These are phyloP conservation scores for Populus nigra DNA, from an alignment of 345 rosid species.

Conservation along the genomic window DNA sequence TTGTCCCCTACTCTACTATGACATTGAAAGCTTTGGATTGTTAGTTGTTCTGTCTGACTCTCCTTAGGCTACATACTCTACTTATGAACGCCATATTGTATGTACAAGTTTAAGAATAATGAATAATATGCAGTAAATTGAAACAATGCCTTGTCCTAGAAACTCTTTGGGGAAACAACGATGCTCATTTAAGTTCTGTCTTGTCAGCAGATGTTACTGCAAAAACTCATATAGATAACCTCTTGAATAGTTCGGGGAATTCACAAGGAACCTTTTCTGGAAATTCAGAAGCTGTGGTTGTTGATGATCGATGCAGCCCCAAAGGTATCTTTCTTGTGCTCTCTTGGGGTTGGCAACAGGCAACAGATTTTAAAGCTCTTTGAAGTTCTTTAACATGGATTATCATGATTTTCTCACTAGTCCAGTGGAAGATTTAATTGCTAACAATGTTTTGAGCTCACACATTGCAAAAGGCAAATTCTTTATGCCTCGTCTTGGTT, in stretches of 20 bases:
- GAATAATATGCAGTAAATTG: background rate
- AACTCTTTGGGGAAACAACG: background rate
- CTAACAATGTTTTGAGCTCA: background rate
- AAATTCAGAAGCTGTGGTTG: slow-evolving; percentile 31
- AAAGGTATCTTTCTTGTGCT: slow-evolving; percentile 42
- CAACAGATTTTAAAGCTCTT: background rate
- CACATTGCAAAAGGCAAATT: background rate
- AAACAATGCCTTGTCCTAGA: background rate
- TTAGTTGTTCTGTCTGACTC: background rate
- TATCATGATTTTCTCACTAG: background rate
- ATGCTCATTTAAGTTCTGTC: slow-evolving; percentile 14
- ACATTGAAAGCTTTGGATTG: background rate
- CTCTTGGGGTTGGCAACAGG: background rate
- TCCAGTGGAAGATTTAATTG: background rate
- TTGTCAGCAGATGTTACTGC: slow-evolving; percentile 44
- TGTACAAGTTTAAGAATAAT: background rate
- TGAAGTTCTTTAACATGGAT: background rate
- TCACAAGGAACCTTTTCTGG: slow-evolving; percentile 29
- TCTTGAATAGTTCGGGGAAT: slow-evolving; percentile 30
- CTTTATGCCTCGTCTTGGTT: background rate
- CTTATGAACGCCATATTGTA: background rate
- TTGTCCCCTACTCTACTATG: background rate
- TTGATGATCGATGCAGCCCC: slow-evolving; percentile 33
- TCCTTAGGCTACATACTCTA: background rate
- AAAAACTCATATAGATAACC: slow-evolving; percentile 39